Evolutionary conservation across 2,329 filamentous ascomycete species (phyloP), one percentile per base, ranked within the genome.

Genomic region (Emergomyces africanus): DNA sequence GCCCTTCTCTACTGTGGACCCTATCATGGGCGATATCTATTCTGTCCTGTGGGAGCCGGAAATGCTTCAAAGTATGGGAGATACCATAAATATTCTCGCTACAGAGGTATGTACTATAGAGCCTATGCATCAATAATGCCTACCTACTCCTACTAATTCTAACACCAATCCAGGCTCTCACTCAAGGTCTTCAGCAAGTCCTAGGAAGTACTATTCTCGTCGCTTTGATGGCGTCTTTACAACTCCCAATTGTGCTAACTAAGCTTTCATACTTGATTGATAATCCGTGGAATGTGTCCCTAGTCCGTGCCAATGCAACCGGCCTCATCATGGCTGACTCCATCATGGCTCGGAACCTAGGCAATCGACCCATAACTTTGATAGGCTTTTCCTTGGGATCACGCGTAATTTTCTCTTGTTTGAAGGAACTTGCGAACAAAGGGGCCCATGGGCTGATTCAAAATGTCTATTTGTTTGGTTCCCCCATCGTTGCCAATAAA

Each of bases 21-120:
- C 95, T 0, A 83, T 97, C 63, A 99, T 99, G 94, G 94, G 94
- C 14, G 94, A 99, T 70, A 85, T 99, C 18, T 99, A 99, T 75
- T 96, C 92, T 0, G 86, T 99, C 12, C 79, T 95, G 60, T 99
- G 94, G 91, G 94, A 99, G 72, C 95, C 94, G 2, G 94, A 99
- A 70, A 95, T 99, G 91, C 81, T 99, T 69, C 87, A 85, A 66
- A 96, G 90, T 73, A 99, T 96, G 86, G 94, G 94, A 82, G 89
- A 94, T 71, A 99, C 94, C 51, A 97, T 99, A 68, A 96, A 96
- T 68, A 97, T 99, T 74, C 78, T 99, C 64, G 94, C 94, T 60
- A 99, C 94, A 39, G 94, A 99, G 83, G 89, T 92, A 74, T 74
- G 81, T 58, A 25, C 14, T 74, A 81, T 58, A 28, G 20, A 35